These are phyloP conservation scores for Fagus sylvatica DNA, from an alignment of 306 rosid genomes.

Conservation along the genomic window DNA sequence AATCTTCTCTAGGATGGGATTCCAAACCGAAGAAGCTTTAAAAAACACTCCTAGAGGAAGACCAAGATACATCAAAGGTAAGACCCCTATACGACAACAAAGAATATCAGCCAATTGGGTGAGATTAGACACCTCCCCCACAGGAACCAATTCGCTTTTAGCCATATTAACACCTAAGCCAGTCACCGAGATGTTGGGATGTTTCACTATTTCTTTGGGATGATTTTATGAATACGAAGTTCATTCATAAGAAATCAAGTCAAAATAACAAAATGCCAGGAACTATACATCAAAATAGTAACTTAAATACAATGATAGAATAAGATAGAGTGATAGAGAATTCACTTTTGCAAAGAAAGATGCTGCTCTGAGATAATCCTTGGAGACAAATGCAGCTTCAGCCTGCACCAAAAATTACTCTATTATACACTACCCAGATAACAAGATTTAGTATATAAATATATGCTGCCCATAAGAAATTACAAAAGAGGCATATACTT, in stretches of 20 bases:
- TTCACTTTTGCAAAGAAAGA: slow-evolving; percentile 92
- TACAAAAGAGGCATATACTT: slow-evolving; percentile 10
- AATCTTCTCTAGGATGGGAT: no score
- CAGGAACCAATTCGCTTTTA: no score
- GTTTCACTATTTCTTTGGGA: neutral
- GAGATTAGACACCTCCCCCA: no score
- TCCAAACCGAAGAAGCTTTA: no score
- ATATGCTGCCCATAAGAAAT: neutral
- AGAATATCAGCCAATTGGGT: no score
- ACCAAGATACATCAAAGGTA: no score
- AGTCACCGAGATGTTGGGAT: neutral
- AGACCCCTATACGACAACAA: no score
- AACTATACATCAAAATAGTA: neutral
- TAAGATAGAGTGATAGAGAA: slow-evolving; percentile 32
- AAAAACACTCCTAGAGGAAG: no score
- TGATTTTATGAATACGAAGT: neutral
- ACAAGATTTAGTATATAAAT: neutral
- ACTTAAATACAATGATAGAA: slow-evolving; percentile 25
- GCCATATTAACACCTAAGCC: no score
- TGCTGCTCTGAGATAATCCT: slow-evolving; percentile 90
- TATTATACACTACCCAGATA: slow-evolving; percentile 26
- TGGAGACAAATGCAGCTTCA: slow-evolving; percentile 80
- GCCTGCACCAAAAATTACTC: slow-evolving; percentile 68
- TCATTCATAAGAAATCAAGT: slow-evolving; percentile 8
- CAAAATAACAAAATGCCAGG: slow-evolving; percentile 16